Base-by-base conservation (phyloP, 768 basidiomycete genomes). In the Psilocybe sp. region DNA sequence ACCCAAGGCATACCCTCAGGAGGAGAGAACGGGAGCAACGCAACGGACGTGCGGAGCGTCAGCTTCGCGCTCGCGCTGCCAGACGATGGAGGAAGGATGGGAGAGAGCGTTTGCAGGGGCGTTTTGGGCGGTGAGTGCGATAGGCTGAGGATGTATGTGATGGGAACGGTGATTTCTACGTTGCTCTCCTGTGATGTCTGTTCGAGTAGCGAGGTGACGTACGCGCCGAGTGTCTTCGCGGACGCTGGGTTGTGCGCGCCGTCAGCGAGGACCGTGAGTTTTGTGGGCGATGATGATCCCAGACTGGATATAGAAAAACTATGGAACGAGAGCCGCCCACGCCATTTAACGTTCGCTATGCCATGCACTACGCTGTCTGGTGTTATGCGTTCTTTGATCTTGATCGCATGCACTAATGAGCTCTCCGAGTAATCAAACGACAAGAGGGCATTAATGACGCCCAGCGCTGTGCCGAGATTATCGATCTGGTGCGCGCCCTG, bases 1-100 rank as follows among this genome's bases (percentile, higher is more conserved):
- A 98, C 85, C 97, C 97, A 99, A 0, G 95, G 92, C 97, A 99
- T 98, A 2, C 86, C 90, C 3, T 85, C 89, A 0, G 93, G 89
- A 4, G 80, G 82, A 2, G 84, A 76, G 64, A 95, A 96, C 13
- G 65, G 64, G 16, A 87, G 60, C 1, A 82, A 69, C 2, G 85
- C 85, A 15, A 87, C 72, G 18, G 64, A 69, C 13, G 74, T 59
- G 18, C 68, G 68, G n/a, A 76, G 51, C 4, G 59, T 54, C 28
- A 72, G 52, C 15, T n/a, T 16, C 16, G 19, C 46, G 1, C 60
- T 60, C 7, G 61, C 46, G 6, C 43, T 46, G 13, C 53, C 54
- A 19, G 63, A 60, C 35, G 76, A 59, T 11, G 70, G 64, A 1
- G 75, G 67, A 7, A 96, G 64, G 10, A 98, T 72, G 1, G 88